Evolutionary conservation across 148 eudicot genomes (phyloP).

Genomic region (Spergularia bocconei): DNA sequence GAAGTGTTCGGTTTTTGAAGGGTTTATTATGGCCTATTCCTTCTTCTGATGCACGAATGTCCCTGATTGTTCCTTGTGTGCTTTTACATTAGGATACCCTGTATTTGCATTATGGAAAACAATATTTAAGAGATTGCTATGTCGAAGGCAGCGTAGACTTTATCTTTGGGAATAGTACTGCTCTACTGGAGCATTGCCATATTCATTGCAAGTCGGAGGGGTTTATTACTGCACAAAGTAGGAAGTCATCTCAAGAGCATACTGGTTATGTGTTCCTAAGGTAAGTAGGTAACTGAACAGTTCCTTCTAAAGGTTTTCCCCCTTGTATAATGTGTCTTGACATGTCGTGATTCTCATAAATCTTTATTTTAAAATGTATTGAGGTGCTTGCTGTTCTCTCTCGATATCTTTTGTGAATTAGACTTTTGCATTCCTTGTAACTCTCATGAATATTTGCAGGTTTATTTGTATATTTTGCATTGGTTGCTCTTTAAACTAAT

Average conservation of each 20-base stretch:
- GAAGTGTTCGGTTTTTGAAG: background rate
- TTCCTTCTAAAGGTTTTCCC: background rate
- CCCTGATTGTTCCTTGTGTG: background rate
- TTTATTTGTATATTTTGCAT: background rate
- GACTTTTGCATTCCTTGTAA: background rate
- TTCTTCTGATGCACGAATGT: background rate
- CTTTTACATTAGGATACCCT: constrained; percentile 64
- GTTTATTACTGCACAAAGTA: constrained; percentile 88
- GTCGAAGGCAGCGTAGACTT: constrained; percentile 98
- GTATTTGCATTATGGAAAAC: constrained; percentile 90
- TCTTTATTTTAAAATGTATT: background rate
- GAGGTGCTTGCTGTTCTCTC: background rate
- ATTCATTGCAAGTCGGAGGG: constrained; percentile 95
- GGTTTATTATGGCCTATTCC: background rate
- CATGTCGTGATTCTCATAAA: background rate
- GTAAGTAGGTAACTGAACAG: constrained; percentile 56
- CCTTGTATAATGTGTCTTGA: background rate
- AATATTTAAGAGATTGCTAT: constrained; percentile 88
- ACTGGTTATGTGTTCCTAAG: constrained; percentile 95
- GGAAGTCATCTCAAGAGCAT: constrained; percentile 92
- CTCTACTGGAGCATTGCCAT: constrained; percentile 95
- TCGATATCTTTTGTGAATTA: background rate
- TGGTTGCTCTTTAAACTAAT: too few relatives aligned
- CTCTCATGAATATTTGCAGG: background rate
- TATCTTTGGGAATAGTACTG: constrained; percentile 95